Evolutionary conservation across 352 stramenopile genomes (phyloP).

Genomic region (Phytophthora kernoviae): DNA sequence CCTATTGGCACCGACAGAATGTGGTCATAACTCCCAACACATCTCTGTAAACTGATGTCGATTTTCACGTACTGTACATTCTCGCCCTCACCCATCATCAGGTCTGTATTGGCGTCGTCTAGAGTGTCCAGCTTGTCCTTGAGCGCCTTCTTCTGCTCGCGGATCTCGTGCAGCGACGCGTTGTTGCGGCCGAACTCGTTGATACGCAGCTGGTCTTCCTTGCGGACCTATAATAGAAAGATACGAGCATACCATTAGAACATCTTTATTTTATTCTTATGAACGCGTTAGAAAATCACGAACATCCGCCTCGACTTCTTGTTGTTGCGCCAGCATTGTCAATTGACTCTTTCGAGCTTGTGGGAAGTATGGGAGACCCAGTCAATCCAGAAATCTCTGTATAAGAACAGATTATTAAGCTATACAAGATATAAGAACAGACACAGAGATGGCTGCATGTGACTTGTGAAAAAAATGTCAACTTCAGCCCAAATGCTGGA

Average conservation of each 20-base stretch:
- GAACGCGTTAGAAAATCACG: slow-evolving; percentile 16
- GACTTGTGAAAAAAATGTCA: neutral
- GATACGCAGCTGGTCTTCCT: slow-evolving; percentile 97
- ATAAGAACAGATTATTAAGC: slow-evolving; percentile 26
- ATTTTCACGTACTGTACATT: slow-evolving; percentile 64
- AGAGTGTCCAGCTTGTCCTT: slow-evolving; percentile 96
- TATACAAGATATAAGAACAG: slow-evolving; percentile 34
- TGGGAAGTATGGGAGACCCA: slow-evolving; percentile 17
- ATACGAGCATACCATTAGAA: neutral
- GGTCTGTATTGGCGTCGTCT: slow-evolving; percentile 96
- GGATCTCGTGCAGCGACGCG: slow-evolving; percentile 92
- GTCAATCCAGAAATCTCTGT: slow-evolving; percentile 25
- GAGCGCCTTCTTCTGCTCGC: slow-evolving; percentile 89
- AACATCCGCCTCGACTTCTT: slow-evolving; percentile 86
- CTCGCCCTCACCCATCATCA: slow-evolving; percentile 95
- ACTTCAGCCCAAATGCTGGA: too few relatives aligned
- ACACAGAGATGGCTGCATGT: slow-evolving; percentile 18
- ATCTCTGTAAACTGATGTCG: neutral
- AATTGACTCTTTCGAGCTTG: too few relatives aligned
- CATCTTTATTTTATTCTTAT: too few relatives aligned
- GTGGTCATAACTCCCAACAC: neutral
- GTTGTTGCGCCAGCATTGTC: slow-evolving; percentile 77
- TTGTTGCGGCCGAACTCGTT: slow-evolving; percentile 99
- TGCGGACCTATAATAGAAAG: slow-evolving; percentile 84
- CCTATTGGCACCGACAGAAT: slow-evolving; percentile 24